A percentile compares a stretch with the other conserved stretches of the same genome.
These are phyloP conservation scores for Thraustotheca clavata DNA, from an alignment of 352 stramenopile genomes.

Conservation along the genomic window DNA sequence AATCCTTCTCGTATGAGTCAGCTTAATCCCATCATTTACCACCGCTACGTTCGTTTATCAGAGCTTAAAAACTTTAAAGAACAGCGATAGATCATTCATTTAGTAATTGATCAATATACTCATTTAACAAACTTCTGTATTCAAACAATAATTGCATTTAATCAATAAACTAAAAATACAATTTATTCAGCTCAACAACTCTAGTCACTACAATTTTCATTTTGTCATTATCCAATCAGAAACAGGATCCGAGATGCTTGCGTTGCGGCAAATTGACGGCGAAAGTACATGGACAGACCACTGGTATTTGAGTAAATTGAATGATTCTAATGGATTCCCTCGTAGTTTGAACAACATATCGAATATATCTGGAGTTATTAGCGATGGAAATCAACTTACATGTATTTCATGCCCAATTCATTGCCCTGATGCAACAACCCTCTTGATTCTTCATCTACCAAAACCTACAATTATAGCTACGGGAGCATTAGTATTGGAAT, in stretches of 20 bases:
- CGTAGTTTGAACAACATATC: not conserved
- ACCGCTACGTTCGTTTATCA: slow-evolving; percentile 70
- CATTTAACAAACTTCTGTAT: too few species aligned
- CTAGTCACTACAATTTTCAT: too few species aligned
- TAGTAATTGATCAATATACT: too few species aligned
- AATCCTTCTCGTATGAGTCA: slow-evolving; percentile 67
- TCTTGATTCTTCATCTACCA: not conserved
- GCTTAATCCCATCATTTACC: slow-evolving; percentile 80
- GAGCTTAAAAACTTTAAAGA: slow-evolving; percentile 82
- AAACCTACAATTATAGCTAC: not conserved
- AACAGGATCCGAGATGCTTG: too few species aligned
- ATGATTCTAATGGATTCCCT: not conserved
- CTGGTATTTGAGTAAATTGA: not conserved
- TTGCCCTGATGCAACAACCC: not conserved
- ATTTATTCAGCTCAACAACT: too few species aligned
- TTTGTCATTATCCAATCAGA: too few species aligned
- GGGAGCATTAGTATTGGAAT: not conserved
- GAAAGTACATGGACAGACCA: not conserved
- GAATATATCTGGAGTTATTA: not conserved
- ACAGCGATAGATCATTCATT: not conserved
- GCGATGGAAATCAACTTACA: not conserved
- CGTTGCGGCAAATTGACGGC: not conserved
- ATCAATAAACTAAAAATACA: too few species aligned
- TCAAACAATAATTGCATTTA: too few species aligned
- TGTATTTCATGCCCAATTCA: not conserved